A percentile compares a stretch with the other conserved stretches of the same genome.
Evolutionary conservation across 225 moss, liverwort and hornwort species (phyloP).

Genomic region (Ulota crispa): DNA sequence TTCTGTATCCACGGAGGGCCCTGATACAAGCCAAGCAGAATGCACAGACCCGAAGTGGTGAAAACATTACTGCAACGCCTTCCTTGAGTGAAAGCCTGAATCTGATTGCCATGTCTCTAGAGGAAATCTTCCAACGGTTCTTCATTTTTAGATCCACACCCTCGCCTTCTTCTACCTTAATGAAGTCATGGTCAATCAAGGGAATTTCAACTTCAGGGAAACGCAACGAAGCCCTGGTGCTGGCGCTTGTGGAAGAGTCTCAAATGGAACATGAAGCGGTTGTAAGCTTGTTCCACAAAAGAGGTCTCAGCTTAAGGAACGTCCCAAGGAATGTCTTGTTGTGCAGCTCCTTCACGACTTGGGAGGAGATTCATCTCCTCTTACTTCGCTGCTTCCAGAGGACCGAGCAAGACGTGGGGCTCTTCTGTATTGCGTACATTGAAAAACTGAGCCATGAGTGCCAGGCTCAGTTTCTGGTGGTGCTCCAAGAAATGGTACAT

Average conservation of each 20-base stretch:
- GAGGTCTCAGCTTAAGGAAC: constrained; percentile 42
- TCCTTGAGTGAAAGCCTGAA: constrained; percentile 30
- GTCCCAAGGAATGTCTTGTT: constrained; percentile 52
- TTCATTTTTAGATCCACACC: not conserved
- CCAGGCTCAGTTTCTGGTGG: constrained; percentile 47
- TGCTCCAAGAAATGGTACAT: constrained; percentile 49
- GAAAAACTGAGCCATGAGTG: constrained; percentile 55
- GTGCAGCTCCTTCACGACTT: constrained; percentile 52
- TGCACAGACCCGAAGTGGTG: not conserved
- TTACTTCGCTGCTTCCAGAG: constrained; percentile 55
- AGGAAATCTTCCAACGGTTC: constrained; percentile 24
- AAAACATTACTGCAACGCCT: not conserved
- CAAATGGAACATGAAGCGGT: constrained; percentile 58
- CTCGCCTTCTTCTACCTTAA: constrained; percentile 9
- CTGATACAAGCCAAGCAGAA: constrained; percentile 24
- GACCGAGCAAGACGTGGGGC: constrained; percentile 22
- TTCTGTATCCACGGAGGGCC: constrained; percentile 14
- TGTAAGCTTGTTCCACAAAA: constrained; percentile 51
- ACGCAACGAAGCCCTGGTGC: constrained; percentile 39
- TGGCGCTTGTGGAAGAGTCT: constrained; percentile 58
- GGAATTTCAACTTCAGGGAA: constrained; percentile 20
- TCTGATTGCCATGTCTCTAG: constrained; percentile 42
- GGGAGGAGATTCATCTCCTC: constrained; percentile 65
- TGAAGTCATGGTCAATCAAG: constrained; percentile 20
- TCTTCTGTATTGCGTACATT: constrained; percentile 57